Percentiles rank a stretch among this genome's conserved stretches.
Evolutionary conservation across 306 rosid species (phyloP).

Genomic region (Dalbergia oliveri): DNA sequence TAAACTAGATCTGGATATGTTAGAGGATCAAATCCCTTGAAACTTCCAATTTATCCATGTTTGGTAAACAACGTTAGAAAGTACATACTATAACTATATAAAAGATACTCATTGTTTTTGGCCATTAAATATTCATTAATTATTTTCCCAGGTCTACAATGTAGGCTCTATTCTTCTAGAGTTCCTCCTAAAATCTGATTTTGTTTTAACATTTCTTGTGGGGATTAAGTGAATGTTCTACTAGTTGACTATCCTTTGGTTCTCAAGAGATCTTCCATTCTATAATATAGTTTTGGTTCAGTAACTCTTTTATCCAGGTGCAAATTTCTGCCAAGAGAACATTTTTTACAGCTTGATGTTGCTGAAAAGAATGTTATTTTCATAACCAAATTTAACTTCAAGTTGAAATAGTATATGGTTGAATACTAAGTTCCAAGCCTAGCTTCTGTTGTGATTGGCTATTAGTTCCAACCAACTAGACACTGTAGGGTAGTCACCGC

Average conservation of each 20-base stretch:
- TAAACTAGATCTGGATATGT: neutral
- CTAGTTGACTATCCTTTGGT: neutral
- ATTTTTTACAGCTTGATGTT: no score
- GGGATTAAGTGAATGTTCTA: no score
- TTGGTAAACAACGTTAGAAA: neutral
- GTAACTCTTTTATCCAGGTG: neutral
- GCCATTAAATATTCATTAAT: neutral
- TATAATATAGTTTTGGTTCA: neutral
- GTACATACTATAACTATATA: no score
- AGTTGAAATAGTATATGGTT: neutral
- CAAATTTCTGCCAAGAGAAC: neutral
- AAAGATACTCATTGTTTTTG: neutral
- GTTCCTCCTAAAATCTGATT: no score
- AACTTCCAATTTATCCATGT: neutral
- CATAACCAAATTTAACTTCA: neutral
- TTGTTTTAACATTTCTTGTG: no score
- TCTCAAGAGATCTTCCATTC: neutral
- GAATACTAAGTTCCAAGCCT: neutral
- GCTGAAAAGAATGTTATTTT: neutral
- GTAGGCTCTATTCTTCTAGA: neutral
- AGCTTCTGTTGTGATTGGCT: neutral
- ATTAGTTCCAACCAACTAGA: neutral
- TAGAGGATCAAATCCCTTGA: neutral
- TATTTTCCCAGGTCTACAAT: neutral
- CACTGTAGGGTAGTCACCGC: constrained; percentile 9